These are phyloP conservation scores for Leccinum subgranulosum DNA, from an alignment of 768 basidiomycete genomes.

Conservation along the genomic window DNA sequence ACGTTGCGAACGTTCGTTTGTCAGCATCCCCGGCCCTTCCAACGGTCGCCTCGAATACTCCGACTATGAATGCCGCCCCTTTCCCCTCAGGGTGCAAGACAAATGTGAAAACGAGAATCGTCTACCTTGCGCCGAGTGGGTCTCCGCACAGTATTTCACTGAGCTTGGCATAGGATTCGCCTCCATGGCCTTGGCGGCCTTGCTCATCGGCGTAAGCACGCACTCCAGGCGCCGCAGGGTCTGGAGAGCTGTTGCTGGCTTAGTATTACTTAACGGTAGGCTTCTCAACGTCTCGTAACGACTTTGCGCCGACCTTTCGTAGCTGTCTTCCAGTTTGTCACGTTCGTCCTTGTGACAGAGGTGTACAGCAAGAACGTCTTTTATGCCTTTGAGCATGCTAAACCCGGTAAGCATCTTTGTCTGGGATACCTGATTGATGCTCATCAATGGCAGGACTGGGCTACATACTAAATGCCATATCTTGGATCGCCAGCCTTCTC, in stretches of 20 bases:
- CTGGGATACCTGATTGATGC: background rate
- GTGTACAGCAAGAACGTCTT: constrained; percentile 46
- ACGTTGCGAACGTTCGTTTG: constrained; percentile 52
- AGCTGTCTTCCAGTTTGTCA: constrained; percentile 60
- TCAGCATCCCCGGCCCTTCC: constrained; percentile 45
- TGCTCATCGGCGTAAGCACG: constrained; percentile 69
- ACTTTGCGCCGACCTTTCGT: background rate
- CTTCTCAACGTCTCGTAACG: background rate
- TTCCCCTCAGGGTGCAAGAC: constrained; percentile 54
- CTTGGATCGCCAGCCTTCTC: constrained; percentile 59
- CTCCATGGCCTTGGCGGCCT: constrained; percentile 50
- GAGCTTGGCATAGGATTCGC: constrained; percentile 66
- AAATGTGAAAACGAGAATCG: constrained; percentile 51
- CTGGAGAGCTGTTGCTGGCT: constrained; percentile 69
- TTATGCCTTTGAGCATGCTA: constrained; percentile 54
- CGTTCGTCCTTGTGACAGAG: constrained; percentile 65
- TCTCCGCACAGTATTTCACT: constrained; percentile 63
- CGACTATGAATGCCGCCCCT: constrained; percentile 59
- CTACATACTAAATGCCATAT: constrained; percentile 55
- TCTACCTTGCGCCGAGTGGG: constrained; percentile 65
- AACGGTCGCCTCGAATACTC: constrained; percentile 48
- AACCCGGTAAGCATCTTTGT: constrained; percentile 45
- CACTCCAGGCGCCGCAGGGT: constrained; percentile 71
- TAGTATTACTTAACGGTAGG: constrained; percentile 60
- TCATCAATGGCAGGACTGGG: constrained; percentile 46